A percentile compares a stretch with the other conserved stretches of the same genome.
phyloP scores from a whole-genome alignment of 176 grass and related monocot genomes.

The Phoenix dactylifera region DNA sequence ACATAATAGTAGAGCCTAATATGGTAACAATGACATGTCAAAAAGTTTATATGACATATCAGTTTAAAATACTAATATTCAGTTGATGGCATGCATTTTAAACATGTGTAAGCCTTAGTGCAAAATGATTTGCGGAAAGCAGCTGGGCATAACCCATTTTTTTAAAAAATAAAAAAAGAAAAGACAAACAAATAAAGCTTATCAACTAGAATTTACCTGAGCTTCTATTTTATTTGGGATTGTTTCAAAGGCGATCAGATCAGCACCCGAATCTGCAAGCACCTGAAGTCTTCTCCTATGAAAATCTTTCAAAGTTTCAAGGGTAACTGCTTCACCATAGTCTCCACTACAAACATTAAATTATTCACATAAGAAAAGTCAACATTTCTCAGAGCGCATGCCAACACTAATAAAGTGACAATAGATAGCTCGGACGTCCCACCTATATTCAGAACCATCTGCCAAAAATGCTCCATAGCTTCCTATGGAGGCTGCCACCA shows the following conservation, averaged over 20 bases:
- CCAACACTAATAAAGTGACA: too few relatives aligned
- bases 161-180: neutral
- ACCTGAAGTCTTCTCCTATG: conserved; percentile 66
- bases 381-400: neutral
- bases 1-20: too few relatives aligned
- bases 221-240: conserved; percentile 98
- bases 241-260: conserved; percentile 92
- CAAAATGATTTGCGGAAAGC: too few relatives aligned
- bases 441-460: conserved; percentile 98
- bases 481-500: conserved; percentile 83
- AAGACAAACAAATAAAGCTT: neutral
- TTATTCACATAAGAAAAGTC: neutral
- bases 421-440: neutral
- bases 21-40: too few relatives aligned
- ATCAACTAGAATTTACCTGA: conserved; percentile 33
- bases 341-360: conserved; percentile 43
- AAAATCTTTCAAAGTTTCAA: conserved; percentile 78
- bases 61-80: too few relatives aligned
- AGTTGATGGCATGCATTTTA: too few relatives aligned
- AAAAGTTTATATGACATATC: too few relatives aligned
- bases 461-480: conserved; percentile 98
- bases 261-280: conserved; percentile 65
- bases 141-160: too few relatives aligned
- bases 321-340: conserved; percentile 56
- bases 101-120: too few relatives aligned